phyloP scores from a whole-genome alignment of 768 basidiomycete species.

The Nidularia pulvinata region DNA sequence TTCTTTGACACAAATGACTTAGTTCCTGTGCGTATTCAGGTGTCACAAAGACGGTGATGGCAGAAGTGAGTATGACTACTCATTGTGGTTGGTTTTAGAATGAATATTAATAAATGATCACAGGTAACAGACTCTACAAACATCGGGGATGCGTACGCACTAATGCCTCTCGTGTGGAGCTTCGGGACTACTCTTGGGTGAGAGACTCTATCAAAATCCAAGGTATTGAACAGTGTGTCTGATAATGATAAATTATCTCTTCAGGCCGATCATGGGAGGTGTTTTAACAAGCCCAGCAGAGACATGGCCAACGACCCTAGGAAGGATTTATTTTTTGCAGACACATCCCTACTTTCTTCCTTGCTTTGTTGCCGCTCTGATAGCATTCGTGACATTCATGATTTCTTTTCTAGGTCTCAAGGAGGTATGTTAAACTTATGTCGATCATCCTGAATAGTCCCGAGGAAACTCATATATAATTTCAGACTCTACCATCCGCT shows the following conservation, averaged over 20 bases:
- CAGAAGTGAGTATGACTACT: conserved; percentile 20
- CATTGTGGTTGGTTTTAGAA: background rate
- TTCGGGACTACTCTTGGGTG: conserved; percentile 16
- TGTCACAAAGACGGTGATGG: conserved; percentile 29
- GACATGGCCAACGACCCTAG: conserved; percentile 21
- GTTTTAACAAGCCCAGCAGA: conserved; percentile 23
- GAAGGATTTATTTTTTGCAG: conserved; percentile 16
- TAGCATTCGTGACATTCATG: conserved; percentile 16
- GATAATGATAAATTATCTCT: background rate
- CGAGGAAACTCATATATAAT: background rate
- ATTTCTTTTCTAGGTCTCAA: conserved; percentile 16
- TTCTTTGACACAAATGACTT: background rate
- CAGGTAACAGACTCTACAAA: conserved; percentile 25
- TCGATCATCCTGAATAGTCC: background rate
- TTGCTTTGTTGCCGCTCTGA: conserved; percentile 21
- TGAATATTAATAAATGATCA: background rate
- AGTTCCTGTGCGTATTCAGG: conserved; percentile 12
- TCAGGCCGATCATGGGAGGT: conserved; percentile 28
- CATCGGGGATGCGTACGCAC: conserved; percentile 17
- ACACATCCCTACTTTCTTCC: conserved; percentile 34
- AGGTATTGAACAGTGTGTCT: background rate
- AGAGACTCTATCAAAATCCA: background rate
- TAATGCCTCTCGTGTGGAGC: conserved; percentile 20
- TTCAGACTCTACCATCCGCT: conserved; percentile 7
- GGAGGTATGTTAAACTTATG: conserved; percentile 16